Conservation (phyloP, 257 asterid species). For the Rauvolfia tetraphylla region DNA sequence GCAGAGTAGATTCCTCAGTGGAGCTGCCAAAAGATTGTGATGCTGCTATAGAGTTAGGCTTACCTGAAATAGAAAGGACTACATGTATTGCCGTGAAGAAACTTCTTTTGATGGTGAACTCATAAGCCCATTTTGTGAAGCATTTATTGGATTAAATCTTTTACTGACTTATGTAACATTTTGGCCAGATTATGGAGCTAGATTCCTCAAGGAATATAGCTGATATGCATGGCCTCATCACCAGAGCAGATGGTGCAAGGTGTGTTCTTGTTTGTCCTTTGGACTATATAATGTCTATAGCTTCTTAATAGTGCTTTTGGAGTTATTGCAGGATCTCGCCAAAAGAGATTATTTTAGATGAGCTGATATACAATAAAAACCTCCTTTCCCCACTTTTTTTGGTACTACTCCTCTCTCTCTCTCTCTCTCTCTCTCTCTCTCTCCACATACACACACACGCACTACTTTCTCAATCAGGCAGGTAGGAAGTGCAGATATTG, state of each 20-base stretch:
- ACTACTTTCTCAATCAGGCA: not conserved
- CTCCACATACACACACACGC: not conserved
- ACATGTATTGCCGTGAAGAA: slow-evolving; percentile 53
- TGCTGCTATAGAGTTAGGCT: slow-evolving; percentile 44
- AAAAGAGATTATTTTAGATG: slow-evolving; percentile 73
- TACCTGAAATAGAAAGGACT: slow-evolving; percentile 56
- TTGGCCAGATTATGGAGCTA: slow-evolving; percentile 67
- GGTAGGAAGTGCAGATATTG: not conserved
- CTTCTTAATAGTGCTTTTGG: slow-evolving; percentile 8
- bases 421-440: not conserved
- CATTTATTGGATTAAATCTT: slow-evolving; percentile 17
- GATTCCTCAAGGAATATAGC: slow-evolving; percentile 65
- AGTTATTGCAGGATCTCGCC: slow-evolving; percentile 65
- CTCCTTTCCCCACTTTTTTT: slow-evolving; percentile 64
- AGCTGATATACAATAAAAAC: slow-evolving; percentile 53
- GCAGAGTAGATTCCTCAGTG: slow-evolving; percentile 24
- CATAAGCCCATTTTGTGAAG: slow-evolving; percentile 21
- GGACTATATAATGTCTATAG: not conserved
- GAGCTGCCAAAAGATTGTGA: slow-evolving; percentile 27
- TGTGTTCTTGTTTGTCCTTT: slow-evolving; percentile 20
- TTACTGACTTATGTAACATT: slow-evolving; percentile 18
- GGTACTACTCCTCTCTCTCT: slow-evolving; percentile 44
- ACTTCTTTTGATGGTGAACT: slow-evolving; percentile 57
- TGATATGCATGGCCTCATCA: slow-evolving; percentile 63
- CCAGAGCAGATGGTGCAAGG: slow-evolving; percentile 85